Conservation (phyloP, 495 filamentous ascomycete genomes). For the Penicillium tannophilum region DNA sequence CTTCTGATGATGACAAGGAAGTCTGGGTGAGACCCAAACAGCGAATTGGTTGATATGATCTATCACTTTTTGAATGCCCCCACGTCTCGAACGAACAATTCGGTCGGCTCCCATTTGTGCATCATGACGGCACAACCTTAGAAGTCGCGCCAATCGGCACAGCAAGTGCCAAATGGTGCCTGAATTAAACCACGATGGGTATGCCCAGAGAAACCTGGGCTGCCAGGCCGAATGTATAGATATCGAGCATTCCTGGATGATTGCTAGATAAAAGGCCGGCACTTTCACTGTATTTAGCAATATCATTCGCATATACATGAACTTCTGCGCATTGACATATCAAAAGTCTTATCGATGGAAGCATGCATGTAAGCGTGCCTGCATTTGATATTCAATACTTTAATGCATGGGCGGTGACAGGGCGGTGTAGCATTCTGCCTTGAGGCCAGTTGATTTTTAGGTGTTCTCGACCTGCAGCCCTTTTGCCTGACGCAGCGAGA, state of each 20-base stretch:
- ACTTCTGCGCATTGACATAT: neutral
- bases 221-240: neutral
- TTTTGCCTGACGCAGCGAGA: neutral
- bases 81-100: neutral
- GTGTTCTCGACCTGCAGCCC: neutral
- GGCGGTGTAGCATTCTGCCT: constrained; percentile 14
- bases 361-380: constrained; percentile 1
- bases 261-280: neutral
- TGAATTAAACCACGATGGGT: neutral
- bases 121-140: no score
- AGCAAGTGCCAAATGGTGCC: neutral
- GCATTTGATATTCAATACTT: neutral
- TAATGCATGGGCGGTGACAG: constrained; percentile 12
- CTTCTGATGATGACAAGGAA: constrained; percentile 44
- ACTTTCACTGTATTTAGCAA: neutral
- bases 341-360: neutral
- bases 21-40: constrained; percentile 56
- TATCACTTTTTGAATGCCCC: neutral
- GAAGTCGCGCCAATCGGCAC: no score
- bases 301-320: neutral
- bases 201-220: neutral
- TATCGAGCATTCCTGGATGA: neutral
- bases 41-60: constrained; percentile 33
- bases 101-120: neutral
- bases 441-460: neutral